Evolutionary conservation across 495 filamentous ascomycete genomes (phyloP).

Genomic region (Trypethelium eluteriae): DNA sequence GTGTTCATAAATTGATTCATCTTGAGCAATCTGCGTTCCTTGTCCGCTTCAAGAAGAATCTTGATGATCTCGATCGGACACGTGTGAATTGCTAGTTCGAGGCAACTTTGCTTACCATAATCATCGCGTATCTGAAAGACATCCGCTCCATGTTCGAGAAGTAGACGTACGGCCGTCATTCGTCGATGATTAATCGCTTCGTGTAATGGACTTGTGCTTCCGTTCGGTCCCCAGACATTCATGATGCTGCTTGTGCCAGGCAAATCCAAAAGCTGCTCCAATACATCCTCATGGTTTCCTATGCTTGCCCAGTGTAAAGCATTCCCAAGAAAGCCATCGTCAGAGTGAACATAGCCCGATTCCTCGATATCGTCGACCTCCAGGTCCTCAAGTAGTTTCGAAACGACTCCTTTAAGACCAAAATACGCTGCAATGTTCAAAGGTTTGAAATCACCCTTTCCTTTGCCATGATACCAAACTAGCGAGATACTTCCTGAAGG

Average conservation of each 20-base stretch:
- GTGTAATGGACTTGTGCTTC: neutral
- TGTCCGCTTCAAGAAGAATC: neutral
- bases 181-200: neutral
- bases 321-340: neutral
- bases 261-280: neutral
- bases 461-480: conserved; percentile 2
- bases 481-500: neutral
- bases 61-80: conserved; percentile 3
- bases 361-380: neutral
- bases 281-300: neutral
- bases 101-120: neutral
- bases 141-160: conserved; percentile 3
- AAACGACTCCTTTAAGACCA: neutral
- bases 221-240: neutral
- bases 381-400: neutral
- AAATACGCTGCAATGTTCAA: conserved; percentile 3
- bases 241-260: conserved; percentile 1
- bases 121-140: neutral
- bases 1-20: conserved; percentile 12
- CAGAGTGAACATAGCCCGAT: neutral
- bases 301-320: conserved; percentile 9
- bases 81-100: neutral
- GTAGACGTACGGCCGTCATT: neutral
- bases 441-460: neutral
- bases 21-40: neutral